phyloP scores from a whole-genome alignment of 257 asterid genomes.

The Jasminum sambac region DNA sequence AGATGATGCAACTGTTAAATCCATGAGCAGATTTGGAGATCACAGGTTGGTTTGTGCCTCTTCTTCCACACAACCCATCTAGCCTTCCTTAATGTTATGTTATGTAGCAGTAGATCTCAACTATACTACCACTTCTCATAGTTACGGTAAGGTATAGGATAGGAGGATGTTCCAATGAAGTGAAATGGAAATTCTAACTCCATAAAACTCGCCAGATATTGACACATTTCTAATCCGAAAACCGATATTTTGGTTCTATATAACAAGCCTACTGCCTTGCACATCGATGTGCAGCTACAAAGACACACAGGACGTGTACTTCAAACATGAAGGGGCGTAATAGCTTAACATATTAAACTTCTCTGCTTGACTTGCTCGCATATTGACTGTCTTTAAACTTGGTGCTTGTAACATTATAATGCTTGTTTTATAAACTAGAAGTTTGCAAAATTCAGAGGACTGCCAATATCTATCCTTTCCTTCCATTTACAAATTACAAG shows the following conservation, averaged over 20 bases:
- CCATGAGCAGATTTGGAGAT: conserved; percentile 95
- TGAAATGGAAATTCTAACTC: neutral
- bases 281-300: neutral
- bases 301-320: neutral
- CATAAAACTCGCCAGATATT: neutral
- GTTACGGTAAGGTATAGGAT: too few relatives aligned
- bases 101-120: neutral
- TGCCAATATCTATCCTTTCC: neutral
- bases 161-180: neutral
- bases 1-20: conserved; percentile 85
- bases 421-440: too few relatives aligned
- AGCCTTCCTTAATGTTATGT: neutral
- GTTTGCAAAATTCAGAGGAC: neutral
- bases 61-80: conserved; percentile 20
- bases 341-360: conserved; percentile 2
- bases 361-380: conserved; percentile 3
- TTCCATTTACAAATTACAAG: conserved; percentile 4
- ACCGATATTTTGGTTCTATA: neutral
- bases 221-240: neutral
- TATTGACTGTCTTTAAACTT: neutral
- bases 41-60: conserved; percentile 64
- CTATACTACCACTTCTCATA: neutral
- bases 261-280: neutral
- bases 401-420: neutral
- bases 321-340: neutral